Percentiles rank a stretch among this genome's conserved stretches.
Evolutionary conservation across 1,284 basidiomycete genomes (phyloP).

Genomic region (Naganishia liquefaciens): DNA sequence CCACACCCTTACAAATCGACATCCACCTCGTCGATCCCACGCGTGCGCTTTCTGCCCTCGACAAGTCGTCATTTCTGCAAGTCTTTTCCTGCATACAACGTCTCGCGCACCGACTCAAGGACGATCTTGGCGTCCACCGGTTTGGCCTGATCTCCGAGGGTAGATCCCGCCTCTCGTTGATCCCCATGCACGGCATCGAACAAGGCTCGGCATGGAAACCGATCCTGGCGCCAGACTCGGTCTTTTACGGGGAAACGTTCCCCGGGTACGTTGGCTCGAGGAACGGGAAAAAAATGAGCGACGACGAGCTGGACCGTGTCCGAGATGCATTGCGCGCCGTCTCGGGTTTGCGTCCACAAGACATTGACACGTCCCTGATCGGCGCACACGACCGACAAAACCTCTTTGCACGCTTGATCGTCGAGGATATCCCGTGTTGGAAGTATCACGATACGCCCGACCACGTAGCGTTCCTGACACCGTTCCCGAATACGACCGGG

Average conservation of each 20-base stretch:
- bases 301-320: constrained; percentile 4
- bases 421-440: constrained; percentile 25
- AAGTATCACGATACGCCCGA: constrained; percentile 10
- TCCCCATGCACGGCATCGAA: constrained; percentile 25
- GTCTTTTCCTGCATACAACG: constrained; percentile 14
- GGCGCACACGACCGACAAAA: constrained; percentile 23
- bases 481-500: constrained; percentile 24
- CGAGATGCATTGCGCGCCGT: constrained; percentile 13
- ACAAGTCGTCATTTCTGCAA: neutral
- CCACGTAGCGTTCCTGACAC: constrained; percentile 29
- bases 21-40: neutral
- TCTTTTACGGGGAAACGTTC: neutral
- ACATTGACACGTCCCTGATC: constrained; percentile 13
- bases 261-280: constrained; percentile 20
- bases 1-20: constrained; percentile 22
- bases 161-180: constrained; percentile 7
- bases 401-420: constrained; percentile 26
- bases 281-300: constrained; percentile 10
- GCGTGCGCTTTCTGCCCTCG: neutral
- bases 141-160: constrained; percentile 25
- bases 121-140: constrained; percentile 4
- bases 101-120: constrained; percentile 6
- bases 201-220: constrained; percentile 20
- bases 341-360: constrained; percentile 10
- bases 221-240: constrained; percentile 1